Evolutionary conservation across 129 eudicot genomes (phyloP), one percentile per base, ranked within the genome.

Genomic region (Ambrosia artemisiifolia): DNA sequence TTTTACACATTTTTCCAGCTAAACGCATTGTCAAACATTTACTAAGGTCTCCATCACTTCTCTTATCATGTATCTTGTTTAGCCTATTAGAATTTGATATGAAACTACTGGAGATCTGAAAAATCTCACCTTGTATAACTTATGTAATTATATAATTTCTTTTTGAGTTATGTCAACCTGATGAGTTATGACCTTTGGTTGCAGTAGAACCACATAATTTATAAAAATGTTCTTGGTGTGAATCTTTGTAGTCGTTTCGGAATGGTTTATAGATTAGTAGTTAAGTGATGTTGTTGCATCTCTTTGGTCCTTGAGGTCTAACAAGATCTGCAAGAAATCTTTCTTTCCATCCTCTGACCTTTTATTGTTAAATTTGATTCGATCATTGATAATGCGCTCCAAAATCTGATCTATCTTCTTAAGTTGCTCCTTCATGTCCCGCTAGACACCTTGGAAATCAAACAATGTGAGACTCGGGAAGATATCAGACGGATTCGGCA

Each of bases 381-480:
- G 49, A 49, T 77, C 72, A 14, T 67, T 64, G 2, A 86, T 86
- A 43, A 89, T 67, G 28, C 19, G 47, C 43, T 84, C 83, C 65
- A 86, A 64, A 8, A 89, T 79, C 13, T 32, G 57, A 60, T 82
- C 89, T 28, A 86, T 79, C 64, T 70, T 76, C 47, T 51, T 18
- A 14, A 34, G 69, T 47, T 65, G 60, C 47, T 30, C 72, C 74
- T 68, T 81, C 75, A 81, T 74, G 69, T 78, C 77, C 53, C 78
- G 77, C 72, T 49, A 53, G 6, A 88, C 57, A 9, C 91, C 87
- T 76, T 88, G 88, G 50, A 81, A 51, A 73, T 88, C 91, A 9
- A 86, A 86, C 55, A 75, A 36, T 11, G 76, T 76, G 53, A 85
- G 36, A 40, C 64, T 61, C 9, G 90, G 87, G 50, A 65, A 82